Evolutionary conservation across 768 basidiomycete genomes (phyloP), one percentile per base, ranked within the genome.

Genomic region (Tricholoma flavovirens): DNA sequence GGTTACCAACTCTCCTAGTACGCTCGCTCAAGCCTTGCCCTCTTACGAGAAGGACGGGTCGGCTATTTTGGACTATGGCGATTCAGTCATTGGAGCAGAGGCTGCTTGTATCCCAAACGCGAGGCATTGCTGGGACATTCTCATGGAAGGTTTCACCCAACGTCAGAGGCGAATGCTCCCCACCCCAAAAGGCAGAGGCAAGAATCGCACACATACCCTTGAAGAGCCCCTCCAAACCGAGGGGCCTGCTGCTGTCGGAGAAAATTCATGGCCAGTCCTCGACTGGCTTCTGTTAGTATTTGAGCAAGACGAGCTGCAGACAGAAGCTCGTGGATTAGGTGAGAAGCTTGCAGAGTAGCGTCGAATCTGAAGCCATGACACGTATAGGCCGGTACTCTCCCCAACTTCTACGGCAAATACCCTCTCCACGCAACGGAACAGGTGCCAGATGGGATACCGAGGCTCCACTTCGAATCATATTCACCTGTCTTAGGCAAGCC

Each of bases 201-300:
- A 70, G 51, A 62, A 70, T 26, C 73, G 69, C 35, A 67, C 67
- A 30, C 54, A 55, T 7, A 54, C 59, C 51, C 57, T 54, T 59
- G 65, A 71, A 36, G 59, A 49, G 40, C 59, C 54, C 30, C 32
- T 35, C 10, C 61, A 53, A 53, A 10, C 55, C 5, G 71, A 67
- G 21, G 54, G 38, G 4, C 38, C 67, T 35, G 58, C 62, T n/a
- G 64, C 77, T 10, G 77, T 90, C 21, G 82, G 80, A 21, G 76
- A 80, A 48, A 73, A 84, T 58, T 83, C 87, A 4, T 92, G 90
- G 89, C 77, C 80, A 29, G 65, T 85, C 40, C 75, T 92, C n/a
- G 80, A 83, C 19, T 90, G 86, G 85, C 60, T 90, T 0, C 53
- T 92, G 10, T 65, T 70, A 19, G 60, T 90, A 17, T 88, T 89